phyloP scores from a whole-genome alignment of 2,329 filamentous ascomycete species.

The Phyllosticta ampelicida region DNA sequence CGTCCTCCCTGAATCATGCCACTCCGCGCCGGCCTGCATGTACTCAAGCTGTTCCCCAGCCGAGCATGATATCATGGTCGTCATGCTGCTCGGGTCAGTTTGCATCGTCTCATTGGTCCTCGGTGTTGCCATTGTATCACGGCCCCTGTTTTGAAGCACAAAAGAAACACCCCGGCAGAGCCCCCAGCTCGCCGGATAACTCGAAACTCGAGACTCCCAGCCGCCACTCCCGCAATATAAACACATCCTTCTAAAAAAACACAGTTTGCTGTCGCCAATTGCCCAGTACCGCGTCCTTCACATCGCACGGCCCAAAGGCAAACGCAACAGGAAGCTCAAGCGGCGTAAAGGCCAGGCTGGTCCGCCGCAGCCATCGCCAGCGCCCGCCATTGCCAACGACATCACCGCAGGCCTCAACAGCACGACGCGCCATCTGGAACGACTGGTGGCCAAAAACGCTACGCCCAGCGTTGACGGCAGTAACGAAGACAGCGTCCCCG shows the following conservation, averaged over 20 bases:
- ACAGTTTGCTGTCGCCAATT: conserved; percentile 52
- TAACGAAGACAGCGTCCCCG: background rate
- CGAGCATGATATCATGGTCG: conserved; percentile 54
- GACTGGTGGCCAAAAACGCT: conserved; percentile 15
- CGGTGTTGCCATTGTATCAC: background rate
- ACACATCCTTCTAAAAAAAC: background rate
- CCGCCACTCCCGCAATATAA: background rate
- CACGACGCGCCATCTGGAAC: conserved; percentile 50
- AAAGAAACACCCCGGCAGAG: background rate
- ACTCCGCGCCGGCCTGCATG: too few relatives aligned
- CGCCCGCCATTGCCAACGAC: conserved; percentile 39
- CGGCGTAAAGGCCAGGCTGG: conserved; percentile 22
- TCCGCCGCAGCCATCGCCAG: conserved; percentile 26
- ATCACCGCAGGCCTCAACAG: conserved; percentile 55
- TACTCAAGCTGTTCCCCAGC: conserved; percentile 44
- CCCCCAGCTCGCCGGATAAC: too few relatives aligned
- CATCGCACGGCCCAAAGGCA: conserved; percentile 49
- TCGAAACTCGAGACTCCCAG: too few relatives aligned
- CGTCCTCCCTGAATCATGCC: background rate
- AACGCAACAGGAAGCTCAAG: conserved; percentile 45
- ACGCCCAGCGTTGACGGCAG: too few relatives aligned
- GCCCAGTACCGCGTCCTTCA: conserved; percentile 50
- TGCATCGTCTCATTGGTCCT: background rate
- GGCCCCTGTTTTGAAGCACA: background rate
- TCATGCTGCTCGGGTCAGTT: conserved; percentile 38